A percentile compares a stretch with the other conserved stretches of the same genome.
Conservation (phyloP, 2,329 filamentous ascomycete species). For the Fusarium sp. region DNA sequence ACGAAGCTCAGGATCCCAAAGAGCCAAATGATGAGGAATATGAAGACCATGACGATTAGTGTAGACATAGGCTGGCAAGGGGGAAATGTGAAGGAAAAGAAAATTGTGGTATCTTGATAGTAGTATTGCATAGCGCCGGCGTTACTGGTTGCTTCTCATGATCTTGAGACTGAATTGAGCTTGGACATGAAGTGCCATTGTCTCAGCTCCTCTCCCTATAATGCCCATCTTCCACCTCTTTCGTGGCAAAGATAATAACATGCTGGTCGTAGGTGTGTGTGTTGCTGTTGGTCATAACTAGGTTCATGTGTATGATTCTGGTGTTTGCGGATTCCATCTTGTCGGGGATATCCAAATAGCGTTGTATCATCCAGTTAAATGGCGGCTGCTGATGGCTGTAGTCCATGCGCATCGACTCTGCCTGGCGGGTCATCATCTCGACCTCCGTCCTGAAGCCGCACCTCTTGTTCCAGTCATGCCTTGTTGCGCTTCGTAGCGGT, state of each 20-base stretch:
- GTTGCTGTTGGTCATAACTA: conserved; percentile 9
- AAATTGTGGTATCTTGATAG: conserved; percentile 41
- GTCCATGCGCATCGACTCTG: conserved; percentile 18
- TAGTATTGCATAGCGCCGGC: conserved; percentile 53
- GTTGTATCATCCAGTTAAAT: conserved; percentile 10
- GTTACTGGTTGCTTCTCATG: conserved; percentile 47
- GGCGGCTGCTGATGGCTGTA: conserved; percentile 4
- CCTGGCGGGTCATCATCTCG: conserved; percentile 17
- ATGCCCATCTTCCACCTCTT: conserved; percentile 38
- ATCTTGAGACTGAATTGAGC: conserved; percentile 37
- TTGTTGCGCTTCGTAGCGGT: conserved; percentile 68
- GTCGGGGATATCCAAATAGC: conserved; percentile 35
- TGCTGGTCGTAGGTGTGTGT: conserved; percentile 2
- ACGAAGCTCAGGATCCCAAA: conserved; percentile 92
- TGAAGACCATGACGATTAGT: conserved; percentile 55
- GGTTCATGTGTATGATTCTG: conserved; percentile 4
- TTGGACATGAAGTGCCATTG: conserved; percentile 28
- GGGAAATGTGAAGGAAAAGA: conserved; percentile 24
- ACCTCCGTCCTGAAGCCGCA: conserved; percentile 38
- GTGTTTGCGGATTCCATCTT: conserved; percentile 16
- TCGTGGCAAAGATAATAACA: conserved; percentile 14
- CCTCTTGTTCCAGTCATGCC: conserved; percentile 44
- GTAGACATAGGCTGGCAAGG: conserved; percentile 10
- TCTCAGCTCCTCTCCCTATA: conserved; percentile 14
- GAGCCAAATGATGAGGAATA: conserved; percentile 78